phyloP scores from a whole-genome alignment of 2,329 filamentous ascomycete genomes.

The Sporothrix humicola region DNA sequence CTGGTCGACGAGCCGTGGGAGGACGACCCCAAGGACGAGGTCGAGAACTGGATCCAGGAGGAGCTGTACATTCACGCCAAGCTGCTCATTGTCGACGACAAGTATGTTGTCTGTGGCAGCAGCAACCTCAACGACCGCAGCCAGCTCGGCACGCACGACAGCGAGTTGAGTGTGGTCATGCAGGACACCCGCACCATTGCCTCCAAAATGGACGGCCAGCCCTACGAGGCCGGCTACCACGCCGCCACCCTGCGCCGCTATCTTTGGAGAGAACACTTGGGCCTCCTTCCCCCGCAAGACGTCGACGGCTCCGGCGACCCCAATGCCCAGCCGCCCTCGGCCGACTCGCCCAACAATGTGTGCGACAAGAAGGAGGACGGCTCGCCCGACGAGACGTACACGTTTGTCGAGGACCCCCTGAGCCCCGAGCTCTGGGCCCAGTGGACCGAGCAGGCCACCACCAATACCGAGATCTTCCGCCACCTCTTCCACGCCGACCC shows the following conservation, averaged over 20 bases:
- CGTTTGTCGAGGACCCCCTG: slow-evolving; percentile 74
- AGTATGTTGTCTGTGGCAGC: slow-evolving; percentile 80
- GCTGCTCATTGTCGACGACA: slow-evolving; percentile 86
- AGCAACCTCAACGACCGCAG: slow-evolving; percentile 92
- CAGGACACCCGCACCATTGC: slow-evolving; percentile 76
- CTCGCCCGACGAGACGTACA: slow-evolving; percentile 62
- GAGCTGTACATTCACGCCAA: slow-evolving; percentile 96
- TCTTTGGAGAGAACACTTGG: slow-evolving; percentile 90
- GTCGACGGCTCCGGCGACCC: slow-evolving; percentile 70
- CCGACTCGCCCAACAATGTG: slow-evolving; percentile 69
- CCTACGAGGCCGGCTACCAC: slow-evolving; percentile 74
- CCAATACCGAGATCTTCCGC: slow-evolving; percentile 76
- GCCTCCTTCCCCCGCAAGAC: slow-evolving; percentile 75
- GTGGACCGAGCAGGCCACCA: slow-evolving; percentile 72
- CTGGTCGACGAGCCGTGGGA: slow-evolving; percentile 77
- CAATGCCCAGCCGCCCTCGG: slow-evolving; percentile 76
- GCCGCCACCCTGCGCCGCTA: slow-evolving; percentile 81
- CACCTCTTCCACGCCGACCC: slow-evolving; percentile 87
- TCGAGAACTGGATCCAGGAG: slow-evolving; percentile 90
- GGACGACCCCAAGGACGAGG: slow-evolving; percentile 74
- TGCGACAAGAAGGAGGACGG: slow-evolving; percentile 46
- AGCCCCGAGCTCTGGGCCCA: slow-evolving; percentile 68
- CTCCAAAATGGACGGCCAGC: slow-evolving; percentile 78
- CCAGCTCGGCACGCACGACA: slow-evolving; percentile 87
- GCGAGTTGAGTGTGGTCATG: slow-evolving; percentile 87